Conservation (phyloP, 805 yeast species). For the Priceomyces castillae region DNA sequence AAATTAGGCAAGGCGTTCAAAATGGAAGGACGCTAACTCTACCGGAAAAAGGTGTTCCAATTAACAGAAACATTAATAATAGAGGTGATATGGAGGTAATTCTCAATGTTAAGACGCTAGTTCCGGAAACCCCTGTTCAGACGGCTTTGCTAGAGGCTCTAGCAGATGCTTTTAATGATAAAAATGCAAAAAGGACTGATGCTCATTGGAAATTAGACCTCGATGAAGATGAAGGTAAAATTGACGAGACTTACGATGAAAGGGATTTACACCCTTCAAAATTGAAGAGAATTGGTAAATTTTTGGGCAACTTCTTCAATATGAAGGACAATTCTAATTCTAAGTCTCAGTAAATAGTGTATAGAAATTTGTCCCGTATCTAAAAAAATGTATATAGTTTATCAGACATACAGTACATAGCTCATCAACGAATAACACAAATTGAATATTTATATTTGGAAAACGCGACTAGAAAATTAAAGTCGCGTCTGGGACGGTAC, state of each 20-base stretch:
- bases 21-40: slow-evolving; percentile 69
- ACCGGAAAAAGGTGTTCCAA: slow-evolving; percentile 87
- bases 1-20: slow-evolving; percentile 83
- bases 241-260: slow-evolving; percentile 27
- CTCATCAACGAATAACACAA: not conserved
- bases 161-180: slow-evolving; percentile 86
- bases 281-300: slow-evolving; percentile 54
- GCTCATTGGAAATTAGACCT: slow-evolving; percentile 35
- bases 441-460: not conserved
- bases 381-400: not conserved
- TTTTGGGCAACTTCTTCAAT: slow-evolving; percentile 58
- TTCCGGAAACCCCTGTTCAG: slow-evolving; percentile 81
- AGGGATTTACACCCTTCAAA: slow-evolving; percentile 47
- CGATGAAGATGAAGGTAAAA: slow-evolving; percentile 22
- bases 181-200: slow-evolving; percentile 68
- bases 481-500: not conserved
- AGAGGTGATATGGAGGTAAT: slow-evolving; percentile 82
- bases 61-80: slow-evolving; percentile 44
- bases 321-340: slow-evolving; percentile 19
- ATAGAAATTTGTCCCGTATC: not conserved
- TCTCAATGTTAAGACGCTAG: slow-evolving; percentile 65
- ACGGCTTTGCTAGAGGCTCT: slow-evolving; percentile 87
- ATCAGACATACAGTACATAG: slow-evolving; percentile 1
- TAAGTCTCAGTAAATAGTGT: slow-evolving; percentile 1
- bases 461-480: not conserved